Percentiles rank a stretch among this genome's conserved stretches.
Evolutionary conservation across 2,329 filamentous ascomycete genomes (phyloP).

Genomic region (Colletotrichum trifolii): DNA sequence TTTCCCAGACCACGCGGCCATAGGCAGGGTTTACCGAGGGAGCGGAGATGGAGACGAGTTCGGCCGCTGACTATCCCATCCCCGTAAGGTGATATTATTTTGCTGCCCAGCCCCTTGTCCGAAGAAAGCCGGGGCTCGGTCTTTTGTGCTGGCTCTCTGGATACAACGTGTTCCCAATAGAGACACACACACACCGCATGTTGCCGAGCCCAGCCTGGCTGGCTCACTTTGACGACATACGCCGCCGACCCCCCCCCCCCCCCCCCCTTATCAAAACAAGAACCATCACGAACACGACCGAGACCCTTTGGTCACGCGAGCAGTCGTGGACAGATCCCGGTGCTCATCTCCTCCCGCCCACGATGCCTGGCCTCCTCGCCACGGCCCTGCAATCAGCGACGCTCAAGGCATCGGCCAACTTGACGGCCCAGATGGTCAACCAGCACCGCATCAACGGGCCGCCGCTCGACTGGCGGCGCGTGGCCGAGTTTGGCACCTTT

Average conservation of each 20-base stretch:
- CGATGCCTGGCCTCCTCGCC: constrained; percentile 32
- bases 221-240: no score
- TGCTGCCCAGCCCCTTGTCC: no score
- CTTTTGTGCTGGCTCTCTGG: no score
- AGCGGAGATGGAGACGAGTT: constrained; percentile 25
- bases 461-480: constrained; percentile 46
- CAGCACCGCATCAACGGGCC: constrained; percentile 24
- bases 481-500: constrained; percentile 49
- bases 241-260: no score
- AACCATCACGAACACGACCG: neutral
- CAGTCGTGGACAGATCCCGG: no score
- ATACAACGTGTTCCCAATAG: constrained; percentile 34
- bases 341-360: neutral
- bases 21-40: constrained; percentile 29
- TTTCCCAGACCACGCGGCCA: constrained; percentile 22
- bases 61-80: constrained; percentile 20
- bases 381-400: constrained; percentile 33
- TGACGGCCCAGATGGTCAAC: constrained; percentile 35
- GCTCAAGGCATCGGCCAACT: constrained; percentile 35
- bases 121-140: no score
- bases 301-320: neutral
- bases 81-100: no score
- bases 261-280: no score
- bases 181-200: constrained; percentile 34
- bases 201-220: neutral